Evolutionary conservation across 2,329 filamentous ascomycete species (phyloP).

Genomic region (Coniella vitis): DNA sequence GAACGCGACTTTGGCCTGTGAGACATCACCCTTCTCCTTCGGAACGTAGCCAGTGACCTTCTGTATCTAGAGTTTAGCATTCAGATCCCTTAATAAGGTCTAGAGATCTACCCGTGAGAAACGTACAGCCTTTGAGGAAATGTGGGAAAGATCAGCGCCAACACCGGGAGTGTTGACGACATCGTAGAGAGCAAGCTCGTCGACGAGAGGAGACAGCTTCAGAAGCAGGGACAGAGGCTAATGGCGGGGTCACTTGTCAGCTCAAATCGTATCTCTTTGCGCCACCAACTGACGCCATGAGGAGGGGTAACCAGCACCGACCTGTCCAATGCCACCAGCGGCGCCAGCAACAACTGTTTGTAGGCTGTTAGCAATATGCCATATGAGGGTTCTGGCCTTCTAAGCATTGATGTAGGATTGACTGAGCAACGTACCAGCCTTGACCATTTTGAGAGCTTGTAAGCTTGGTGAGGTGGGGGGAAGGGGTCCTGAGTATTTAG

Average conservation of each 20-base stretch:
- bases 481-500: not conserved
- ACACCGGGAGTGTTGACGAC: constrained; percentile 98
- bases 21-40: constrained; percentile 64
- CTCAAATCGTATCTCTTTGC: not conserved
- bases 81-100: not conserved
- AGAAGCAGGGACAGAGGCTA: constrained; percentile 94
- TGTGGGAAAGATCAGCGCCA: constrained; percentile 92
- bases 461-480: constrained; percentile 22
- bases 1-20: constrained; percentile 62
- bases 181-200: constrained; percentile 97
- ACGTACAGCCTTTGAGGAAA: constrained; percentile 76
- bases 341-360: constrained; percentile 77
- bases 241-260: constrained; percentile 17
- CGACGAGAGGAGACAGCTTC: constrained; percentile 81
- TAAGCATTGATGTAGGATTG: constrained; percentile 4
- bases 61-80: constrained; percentile 35
- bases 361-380: constrained; percentile 14
- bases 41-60: constrained; percentile 86
- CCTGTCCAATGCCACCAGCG: constrained; percentile 97
- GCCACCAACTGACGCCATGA: not conserved
- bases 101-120: not conserved
- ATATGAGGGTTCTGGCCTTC: constrained; percentile 7
- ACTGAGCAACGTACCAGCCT: constrained; percentile 27
- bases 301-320: constrained; percentile 32
- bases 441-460: constrained; percentile 29